Base-by-base conservation (phyloP, 331 rosid genomes). In the Malus hybrid region DNA sequence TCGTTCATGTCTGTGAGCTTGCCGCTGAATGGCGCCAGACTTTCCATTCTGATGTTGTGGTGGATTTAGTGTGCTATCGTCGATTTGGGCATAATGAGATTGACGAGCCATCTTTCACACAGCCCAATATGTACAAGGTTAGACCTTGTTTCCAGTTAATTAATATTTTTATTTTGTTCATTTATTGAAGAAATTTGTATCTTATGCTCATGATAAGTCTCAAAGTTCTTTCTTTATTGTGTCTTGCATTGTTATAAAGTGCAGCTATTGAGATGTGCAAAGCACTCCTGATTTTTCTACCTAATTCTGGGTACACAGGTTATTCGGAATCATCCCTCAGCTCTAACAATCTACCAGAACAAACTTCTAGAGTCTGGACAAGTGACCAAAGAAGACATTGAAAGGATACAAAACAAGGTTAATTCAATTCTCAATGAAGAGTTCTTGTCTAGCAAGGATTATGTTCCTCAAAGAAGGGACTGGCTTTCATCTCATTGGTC, bases 21-120 rank as follows among this genome's bases (percentile, higher is more conserved):
- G 99, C 99, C 22, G 98, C 99, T 34, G 99, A 92, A 90, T 95
- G 99, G 99, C 96, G 97, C 72, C 99, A 95, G 81, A 89, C 88
- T 60, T 95, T 95, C 88, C 99, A 95, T 86, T 90, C 98, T 7
- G 99, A 95, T 73, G 99, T 92, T 74, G 97, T 95, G 52, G 99
- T 95, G 67, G 99, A 95, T 82, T 79, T 95, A 46, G 99, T 95
- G 69, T 95, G 99, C 60, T 95, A 95, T 80, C 96, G 98, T 64
- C 88, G 96, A 80, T 95, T 89, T 79, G 99, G 99, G 80, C 98
- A 95, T 85, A 95, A 90, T 80, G 99, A 92, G 87, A 95, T 95
- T 82, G 98, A 95, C 59, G 98, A 95, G 73, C 99, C 99, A 52
- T 95, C 96, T 44, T 95, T 95, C 85, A 95, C 99, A 0, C 99